Percentiles rank a stretch among this genome's conserved stretches.
phyloP scores from a whole-genome alignment of 495 filamentous ascomycete species.

The Letharia lupina region DNA sequence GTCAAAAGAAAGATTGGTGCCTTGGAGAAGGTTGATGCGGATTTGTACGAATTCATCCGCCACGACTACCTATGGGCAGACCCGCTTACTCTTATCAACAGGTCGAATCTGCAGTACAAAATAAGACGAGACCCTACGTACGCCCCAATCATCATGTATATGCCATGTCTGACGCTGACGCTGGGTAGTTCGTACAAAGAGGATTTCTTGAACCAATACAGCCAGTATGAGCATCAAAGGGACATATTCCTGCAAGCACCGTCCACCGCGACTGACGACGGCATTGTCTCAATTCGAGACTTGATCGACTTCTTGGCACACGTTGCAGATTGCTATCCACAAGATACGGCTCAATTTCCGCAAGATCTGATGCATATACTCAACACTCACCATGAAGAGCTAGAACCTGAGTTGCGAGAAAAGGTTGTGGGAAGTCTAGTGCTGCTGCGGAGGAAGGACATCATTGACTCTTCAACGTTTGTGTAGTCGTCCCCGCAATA shows the following conservation, averaged over 20 bases:
- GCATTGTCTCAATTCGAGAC: conserved; percentile 72
- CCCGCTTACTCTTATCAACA: conserved; percentile 28
- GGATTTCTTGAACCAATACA: conserved; percentile 81
- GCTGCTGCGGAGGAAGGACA: conserved; percentile 79
- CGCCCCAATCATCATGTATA: conserved; percentile 25
- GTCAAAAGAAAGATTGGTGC: conserved; percentile 81
- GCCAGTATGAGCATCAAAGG: conserved; percentile 81
- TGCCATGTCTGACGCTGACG: conserved; percentile 11
- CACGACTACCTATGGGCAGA: conserved; percentile 6
- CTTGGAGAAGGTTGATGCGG: conserved; percentile 90
- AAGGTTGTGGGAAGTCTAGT: conserved; percentile 90
- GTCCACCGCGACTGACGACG: conserved; percentile 61
- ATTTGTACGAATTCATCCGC: conserved; percentile 46
- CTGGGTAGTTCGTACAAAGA: conserved; percentile 62
- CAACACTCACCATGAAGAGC: conserved; percentile 64
- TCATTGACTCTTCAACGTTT: conserved; percentile 71
- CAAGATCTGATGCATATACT: conserved; percentile 75
- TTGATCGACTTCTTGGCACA: conserved; percentile 85
- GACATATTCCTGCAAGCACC: conserved; percentile 85
- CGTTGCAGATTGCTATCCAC: conserved; percentile 87
- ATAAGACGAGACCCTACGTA: conserved; percentile 74
- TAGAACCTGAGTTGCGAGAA: conserved; percentile 77
- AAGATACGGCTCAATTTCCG: conserved; percentile 65
- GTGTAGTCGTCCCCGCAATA: conserved; percentile 14
- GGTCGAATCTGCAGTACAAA: conserved; percentile 80